Evolutionary conservation across 805 yeast genomes (phyloP).

Genomic region (Starmerella lactis-condensi): DNA sequence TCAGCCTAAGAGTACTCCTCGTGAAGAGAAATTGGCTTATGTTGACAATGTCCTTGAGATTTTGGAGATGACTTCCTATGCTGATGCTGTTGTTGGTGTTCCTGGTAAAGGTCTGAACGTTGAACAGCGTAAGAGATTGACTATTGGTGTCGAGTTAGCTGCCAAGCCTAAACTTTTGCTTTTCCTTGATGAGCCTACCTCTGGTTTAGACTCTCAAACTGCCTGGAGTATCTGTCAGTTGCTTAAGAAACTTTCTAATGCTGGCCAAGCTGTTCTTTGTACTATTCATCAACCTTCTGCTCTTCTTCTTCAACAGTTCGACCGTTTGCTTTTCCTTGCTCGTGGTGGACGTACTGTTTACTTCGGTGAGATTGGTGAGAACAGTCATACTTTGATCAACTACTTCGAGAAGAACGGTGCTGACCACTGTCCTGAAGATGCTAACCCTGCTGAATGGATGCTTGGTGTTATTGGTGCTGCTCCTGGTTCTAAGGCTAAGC

Average conservation of each 20-base stretch:
- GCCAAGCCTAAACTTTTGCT: conserved; percentile 47
- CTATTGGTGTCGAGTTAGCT: conserved; percentile 55
- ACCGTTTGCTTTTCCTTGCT: conserved; percentile 45
- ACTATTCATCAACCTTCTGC: conserved; percentile 70
- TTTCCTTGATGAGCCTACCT: conserved; percentile 54
- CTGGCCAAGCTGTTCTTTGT: conserved; percentile 59
- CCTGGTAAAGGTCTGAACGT: conserved; percentile 56
- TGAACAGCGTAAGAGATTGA: conserved; percentile 47
- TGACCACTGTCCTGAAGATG: conserved; percentile 38
- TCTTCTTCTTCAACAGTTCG: conserved; percentile 46
- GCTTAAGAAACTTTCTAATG: conserved; percentile 46
- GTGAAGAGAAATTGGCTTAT: conserved; percentile 42
- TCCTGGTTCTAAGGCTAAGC: conserved; percentile 42
- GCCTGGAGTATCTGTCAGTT: conserved; percentile 55
- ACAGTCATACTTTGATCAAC: conserved; percentile 36
- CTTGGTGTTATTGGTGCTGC: conserved; percentile 64
- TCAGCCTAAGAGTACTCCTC: conserved; percentile 41
- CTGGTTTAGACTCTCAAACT: conserved; percentile 45
- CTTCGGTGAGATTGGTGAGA: conserved; percentile 61
- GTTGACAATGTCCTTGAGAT: conserved; percentile 50
- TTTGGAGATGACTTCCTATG: conserved; percentile 49
- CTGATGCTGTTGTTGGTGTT: conserved; percentile 66
- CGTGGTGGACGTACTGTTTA: conserved; percentile 67
- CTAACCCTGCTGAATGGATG: conserved; percentile 64
- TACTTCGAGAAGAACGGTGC: conserved; percentile 64